These are phyloP conservation scores for Ogataea populi-albae DNA, from an alignment of 805 yeast genomes.

Conservation along the genomic window DNA sequence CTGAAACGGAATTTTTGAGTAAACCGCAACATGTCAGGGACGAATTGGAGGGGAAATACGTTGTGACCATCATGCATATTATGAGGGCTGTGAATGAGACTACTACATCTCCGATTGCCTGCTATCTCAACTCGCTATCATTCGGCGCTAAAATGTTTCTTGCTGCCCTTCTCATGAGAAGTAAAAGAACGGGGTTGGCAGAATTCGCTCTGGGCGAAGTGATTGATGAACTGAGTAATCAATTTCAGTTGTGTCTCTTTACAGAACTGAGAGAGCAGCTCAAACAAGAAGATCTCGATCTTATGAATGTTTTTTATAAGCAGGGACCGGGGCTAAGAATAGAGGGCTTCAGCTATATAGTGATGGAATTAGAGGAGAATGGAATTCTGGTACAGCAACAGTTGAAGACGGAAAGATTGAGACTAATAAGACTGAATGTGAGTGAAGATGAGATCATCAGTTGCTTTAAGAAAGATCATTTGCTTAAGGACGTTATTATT, in stretches of 20 bases:
- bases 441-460: conserved; percentile 67
- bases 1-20: conserved; percentile 57
- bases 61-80: conserved; percentile 71
- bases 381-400: conserved; percentile 74
- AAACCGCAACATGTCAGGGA: conserved; percentile 28
- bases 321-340: conserved; percentile 43
- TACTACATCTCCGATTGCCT: conserved; percentile 66
- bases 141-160: conserved; percentile 69
- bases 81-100: conserved; percentile 79
- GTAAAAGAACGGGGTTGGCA: conserved; percentile 63
- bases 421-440: conserved; percentile 60
- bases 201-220: conserved; percentile 76
- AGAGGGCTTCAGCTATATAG: conserved; percentile 54
- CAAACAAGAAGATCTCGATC: conserved; percentile 21
- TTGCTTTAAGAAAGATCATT: conserved; percentile 57
- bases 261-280: conserved; percentile 28
- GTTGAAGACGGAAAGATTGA: conserved; percentile 63
- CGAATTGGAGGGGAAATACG: conserved; percentile 37
- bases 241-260: conserved; percentile 26
- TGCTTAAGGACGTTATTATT: conserved; percentile 34
- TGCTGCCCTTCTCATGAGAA: conserved; percentile 61
- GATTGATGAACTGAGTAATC: conserved; percentile 66
- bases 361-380: conserved; percentile 71
- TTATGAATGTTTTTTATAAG: conserved; percentile 28
- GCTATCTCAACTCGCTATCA: conserved; percentile 57